Percentiles rank a stretch among this genome's conserved stretches.
These are phyloP conservation scores for Pseudogymnoascus sp. DNA, from an alignment of 2,329 filamentous ascomycete genomes.

Conservation along the genomic window DNA sequence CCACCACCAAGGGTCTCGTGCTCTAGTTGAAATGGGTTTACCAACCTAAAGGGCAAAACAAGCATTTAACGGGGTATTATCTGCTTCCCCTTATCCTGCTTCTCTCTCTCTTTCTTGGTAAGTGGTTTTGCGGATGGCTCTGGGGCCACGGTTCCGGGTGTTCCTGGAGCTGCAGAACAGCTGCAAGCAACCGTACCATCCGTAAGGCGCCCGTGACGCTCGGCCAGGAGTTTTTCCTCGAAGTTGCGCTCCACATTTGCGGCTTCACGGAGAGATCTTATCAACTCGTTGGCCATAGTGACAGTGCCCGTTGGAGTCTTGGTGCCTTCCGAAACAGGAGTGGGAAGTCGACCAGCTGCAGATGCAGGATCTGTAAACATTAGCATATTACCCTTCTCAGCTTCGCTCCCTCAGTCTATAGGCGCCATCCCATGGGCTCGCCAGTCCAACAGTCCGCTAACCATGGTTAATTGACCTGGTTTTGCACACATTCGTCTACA, in stretches of 20 bases:
- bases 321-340: conserved; percentile 42
- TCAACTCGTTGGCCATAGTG: conserved; percentile 37
- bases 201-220: conserved; percentile 55
- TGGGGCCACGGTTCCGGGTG: conserved; percentile 56
- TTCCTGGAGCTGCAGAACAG: conserved; percentile 47
- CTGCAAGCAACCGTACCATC: conserved; percentile 44
- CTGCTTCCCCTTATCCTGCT: conserved; percentile 63
- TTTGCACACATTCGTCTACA: not conserved
- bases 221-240: conserved; percentile 66
- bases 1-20: not conserved
- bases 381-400: conserved; percentile 18
- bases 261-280: conserved; percentile 51
- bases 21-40: not conserved
- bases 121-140: conserved; percentile 62
- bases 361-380: conserved; percentile 28
- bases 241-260: conserved; percentile 60
- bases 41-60: not conserved
- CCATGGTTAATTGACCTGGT: not conserved
- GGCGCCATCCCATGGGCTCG: not conserved
- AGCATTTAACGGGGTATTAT: conserved; percentile 26
- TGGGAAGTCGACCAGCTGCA: conserved; percentile 35
- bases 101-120: conserved; percentile 83
- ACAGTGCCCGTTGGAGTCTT: conserved; percentile 39
- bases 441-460: not conserved
- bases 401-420: not conserved